Percentiles rank a stretch among this genome's conserved stretches.
phyloP scores from a whole-genome alignment of 73 alveolate genomes.

The Vitrella brassicaformis region DNA sequence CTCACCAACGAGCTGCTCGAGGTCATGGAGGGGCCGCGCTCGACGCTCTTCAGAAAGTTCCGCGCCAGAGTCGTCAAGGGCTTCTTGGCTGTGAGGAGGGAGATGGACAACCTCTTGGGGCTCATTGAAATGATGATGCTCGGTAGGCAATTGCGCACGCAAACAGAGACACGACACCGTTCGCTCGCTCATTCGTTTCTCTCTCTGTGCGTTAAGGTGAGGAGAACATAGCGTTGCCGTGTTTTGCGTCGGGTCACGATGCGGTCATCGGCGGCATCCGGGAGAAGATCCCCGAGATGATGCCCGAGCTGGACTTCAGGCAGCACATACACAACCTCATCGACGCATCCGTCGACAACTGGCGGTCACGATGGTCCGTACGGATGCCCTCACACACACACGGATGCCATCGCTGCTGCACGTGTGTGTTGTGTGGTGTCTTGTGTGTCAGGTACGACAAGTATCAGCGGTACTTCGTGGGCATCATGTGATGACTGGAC shows the following conservation, averaged over 20 bases:
- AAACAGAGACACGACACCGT: neutral
- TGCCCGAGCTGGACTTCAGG: constrained; percentile 7
- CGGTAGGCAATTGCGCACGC: neutral
- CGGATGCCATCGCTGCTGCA: too few species aligned
- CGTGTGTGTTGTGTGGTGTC: too few species aligned
- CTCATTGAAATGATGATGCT: constrained; percentile 49
- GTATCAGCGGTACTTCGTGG: too few species aligned
- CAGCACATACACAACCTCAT: constrained; percentile 51
- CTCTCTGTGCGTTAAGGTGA: constrained; percentile 1
- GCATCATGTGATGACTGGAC: too few species aligned
- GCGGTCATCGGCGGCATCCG: neutral
- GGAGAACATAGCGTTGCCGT: neutral
- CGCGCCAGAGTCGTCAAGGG: constrained; percentile 47
- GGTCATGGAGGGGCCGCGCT: constrained; percentile 75
- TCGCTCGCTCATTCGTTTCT: neutral
- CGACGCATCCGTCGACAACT: constrained; percentile 59
- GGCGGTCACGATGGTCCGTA: constrained; percentile 79
- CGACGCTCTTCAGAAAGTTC: constrained; percentile 30
- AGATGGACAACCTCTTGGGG: constrained; percentile 40
- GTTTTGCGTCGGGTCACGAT: neutral
- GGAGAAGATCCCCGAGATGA: neutral
- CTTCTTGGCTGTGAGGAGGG: constrained; percentile 40
- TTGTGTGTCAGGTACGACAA: too few species aligned
- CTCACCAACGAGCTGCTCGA: constrained; percentile 82
- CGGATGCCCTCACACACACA: constrained; percentile 25